Percentiles rank a stretch among this genome's conserved stretches.
Evolutionary conservation across 768 basidiomycete genomes (phyloP).

Genomic region (Saitozyma sp.): DNA sequence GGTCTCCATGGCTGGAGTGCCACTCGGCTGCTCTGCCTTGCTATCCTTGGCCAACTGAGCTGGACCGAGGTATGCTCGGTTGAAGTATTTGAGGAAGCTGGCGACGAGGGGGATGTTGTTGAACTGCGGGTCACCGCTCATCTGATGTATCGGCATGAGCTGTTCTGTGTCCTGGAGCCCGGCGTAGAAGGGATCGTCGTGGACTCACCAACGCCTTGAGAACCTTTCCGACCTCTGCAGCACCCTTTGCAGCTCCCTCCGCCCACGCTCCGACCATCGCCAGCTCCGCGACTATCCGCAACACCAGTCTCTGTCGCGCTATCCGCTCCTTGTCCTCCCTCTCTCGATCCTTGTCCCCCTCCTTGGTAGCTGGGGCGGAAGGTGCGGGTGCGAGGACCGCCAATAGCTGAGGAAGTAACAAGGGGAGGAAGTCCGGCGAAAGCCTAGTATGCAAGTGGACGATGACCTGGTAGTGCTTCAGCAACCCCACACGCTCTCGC

Average conservation of each 20-base stretch:
- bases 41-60: not conserved
- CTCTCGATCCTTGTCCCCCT: constrained; percentile 68
- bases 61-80: constrained; percentile 78
- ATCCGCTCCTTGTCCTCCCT: constrained; percentile 84
- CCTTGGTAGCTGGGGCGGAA: constrained; percentile 49
- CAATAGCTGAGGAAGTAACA: constrained; percentile 63
- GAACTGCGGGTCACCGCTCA: constrained; percentile 81
- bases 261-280: constrained; percentile 83
- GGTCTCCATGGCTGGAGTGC: not conserved
- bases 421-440: constrained; percentile 72
- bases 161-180: not conserved
- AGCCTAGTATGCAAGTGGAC: constrained; percentile 87
- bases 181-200: not conserved
- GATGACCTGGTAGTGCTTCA: constrained; percentile 63
- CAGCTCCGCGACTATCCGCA: constrained; percentile 85
- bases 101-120: constrained; percentile 86
- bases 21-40: not conserved
- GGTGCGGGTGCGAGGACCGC: constrained; percentile 52
- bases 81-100: constrained; percentile 91
- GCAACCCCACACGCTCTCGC: not conserved
- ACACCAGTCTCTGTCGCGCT: constrained; percentile 74
- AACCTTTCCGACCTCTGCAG: constrained; percentile 75
- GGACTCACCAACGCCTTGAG: constrained; percentile 78
- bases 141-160: constrained; percentile 55
- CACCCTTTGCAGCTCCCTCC: constrained; percentile 65